Evolutionary conservation across 805 yeast species (phyloP).

Genomic region (Metschnikowia shivogae): DNA sequence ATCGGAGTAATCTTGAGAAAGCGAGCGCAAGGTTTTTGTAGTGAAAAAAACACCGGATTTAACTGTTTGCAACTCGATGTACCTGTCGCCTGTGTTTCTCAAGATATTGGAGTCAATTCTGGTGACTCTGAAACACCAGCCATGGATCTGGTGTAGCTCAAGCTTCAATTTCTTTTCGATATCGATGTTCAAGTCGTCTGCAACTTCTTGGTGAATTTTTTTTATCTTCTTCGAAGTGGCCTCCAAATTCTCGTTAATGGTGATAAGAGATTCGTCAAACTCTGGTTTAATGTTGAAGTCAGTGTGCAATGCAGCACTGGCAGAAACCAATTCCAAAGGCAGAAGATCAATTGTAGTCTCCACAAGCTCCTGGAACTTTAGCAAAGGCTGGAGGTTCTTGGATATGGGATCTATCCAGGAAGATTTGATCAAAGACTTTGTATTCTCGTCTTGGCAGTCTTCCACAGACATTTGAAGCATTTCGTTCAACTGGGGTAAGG

Average conservation of each 20-base stretch:
- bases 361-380: conserved; percentile 75
- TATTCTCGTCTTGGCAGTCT: conserved; percentile 25
- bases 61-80: conserved; percentile 80
- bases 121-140: conserved; percentile 93
- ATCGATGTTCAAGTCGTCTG: conserved; percentile 75
- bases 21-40: conserved; percentile 56
- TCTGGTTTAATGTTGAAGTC: conserved; percentile 87
- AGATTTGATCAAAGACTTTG: conserved; percentile 36
- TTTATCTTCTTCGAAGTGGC: conserved; percentile 51
- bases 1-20: conserved; percentile 55
- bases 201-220: conserved; percentile 57
- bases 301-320: conserved; percentile 39
- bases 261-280: conserved; percentile 72
- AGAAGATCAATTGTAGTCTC: conserved; percentile 89
- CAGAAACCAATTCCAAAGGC: conserved; percentile 58
- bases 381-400: conserved; percentile 47
- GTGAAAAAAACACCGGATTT: conserved; percentile 96
- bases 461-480: conserved; percentile 44
- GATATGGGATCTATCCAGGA: conserved; percentile 59
- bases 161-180: conserved; percentile 83
- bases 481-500: conserved; percentile 64
- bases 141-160: conserved; percentile 82
- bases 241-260: conserved; percentile 56
- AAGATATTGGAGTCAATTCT: conserved; percentile 82
- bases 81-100: conserved; percentile 54